phyloP scores from a whole-genome alignment of 768 basidiomycete genomes.

The Mycena vitilis region DNA sequence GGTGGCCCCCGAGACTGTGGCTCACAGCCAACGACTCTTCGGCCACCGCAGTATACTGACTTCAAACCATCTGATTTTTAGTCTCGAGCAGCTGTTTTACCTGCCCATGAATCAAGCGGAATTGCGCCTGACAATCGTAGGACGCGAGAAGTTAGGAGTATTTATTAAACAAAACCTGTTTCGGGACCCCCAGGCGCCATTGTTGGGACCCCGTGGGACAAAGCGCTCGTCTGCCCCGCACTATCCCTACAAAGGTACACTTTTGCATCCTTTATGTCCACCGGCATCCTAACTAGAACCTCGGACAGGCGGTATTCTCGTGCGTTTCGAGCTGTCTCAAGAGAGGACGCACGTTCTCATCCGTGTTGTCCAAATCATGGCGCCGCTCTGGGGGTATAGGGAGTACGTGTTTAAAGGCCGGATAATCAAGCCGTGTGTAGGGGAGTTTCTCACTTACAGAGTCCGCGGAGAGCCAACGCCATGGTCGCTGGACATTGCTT shows the following conservation, averaged over 20 bases:
- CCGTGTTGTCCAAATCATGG: slow-evolving; percentile 18
- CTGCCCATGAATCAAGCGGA: slow-evolving; percentile 7
- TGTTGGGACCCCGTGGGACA: too few relatives aligned
- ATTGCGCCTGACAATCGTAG: slow-evolving; percentile 15
- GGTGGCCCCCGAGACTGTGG: not conserved
- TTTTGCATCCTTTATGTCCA: not conserved
- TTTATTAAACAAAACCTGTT: slow-evolving; percentile 12
- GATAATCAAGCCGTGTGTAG: slow-evolving; percentile 7
- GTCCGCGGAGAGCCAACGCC: not conserved
- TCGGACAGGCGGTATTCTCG: slow-evolving; percentile 17
- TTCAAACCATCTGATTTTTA: slow-evolving; percentile 3
- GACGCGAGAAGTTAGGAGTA: not conserved
- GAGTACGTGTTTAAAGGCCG: not conserved
- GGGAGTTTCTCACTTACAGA: not conserved
- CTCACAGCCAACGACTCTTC: not conserved
- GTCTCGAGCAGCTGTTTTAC: slow-evolving; percentile 12
- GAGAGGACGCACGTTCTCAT: not conserved
- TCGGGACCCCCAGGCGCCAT: not conserved
- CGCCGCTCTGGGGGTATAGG: not conserved
- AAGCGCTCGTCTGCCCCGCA: not conserved
- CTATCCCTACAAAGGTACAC: slow-evolving; percentile 22
- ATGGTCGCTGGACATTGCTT: not conserved
- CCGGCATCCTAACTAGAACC: not conserved
- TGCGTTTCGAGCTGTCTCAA: slow-evolving; percentile 21
- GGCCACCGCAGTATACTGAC: not conserved